Conservation (phyloP, 768 basidiomycete species). For the Russula sp. region DNA sequence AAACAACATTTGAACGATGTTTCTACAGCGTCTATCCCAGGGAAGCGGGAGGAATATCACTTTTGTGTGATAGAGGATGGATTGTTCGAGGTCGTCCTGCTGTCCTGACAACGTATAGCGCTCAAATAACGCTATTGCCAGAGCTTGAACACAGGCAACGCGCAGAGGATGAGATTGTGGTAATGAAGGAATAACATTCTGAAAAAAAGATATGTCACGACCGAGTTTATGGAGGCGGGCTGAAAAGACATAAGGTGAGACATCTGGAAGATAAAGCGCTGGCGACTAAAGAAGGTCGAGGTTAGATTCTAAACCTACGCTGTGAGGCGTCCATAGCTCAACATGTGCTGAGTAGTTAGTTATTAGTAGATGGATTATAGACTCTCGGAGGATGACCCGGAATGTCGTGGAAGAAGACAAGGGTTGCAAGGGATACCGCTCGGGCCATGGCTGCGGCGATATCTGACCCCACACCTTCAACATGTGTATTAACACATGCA, state of each 20-base stretch:
- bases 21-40: too few relatives aligned
- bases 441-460: too few relatives aligned
- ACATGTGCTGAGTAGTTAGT: too few relatives aligned
- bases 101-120: neutral
- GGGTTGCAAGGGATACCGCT: too few relatives aligned
- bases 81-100: neutral
- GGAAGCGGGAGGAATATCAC: neutral
- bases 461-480: too few relatives aligned
- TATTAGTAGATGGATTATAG: too few relatives aligned
- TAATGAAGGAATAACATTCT: neutral
- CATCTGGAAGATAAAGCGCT: too few relatives aligned
- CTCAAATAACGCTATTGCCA: neutral
- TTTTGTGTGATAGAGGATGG: neutral
- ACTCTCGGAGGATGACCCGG: too few relatives aligned
- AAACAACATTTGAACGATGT: neutral
- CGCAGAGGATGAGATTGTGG: neutral
- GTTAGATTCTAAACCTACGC: neutral
- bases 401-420: too few relatives aligned
- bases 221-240: neutral
- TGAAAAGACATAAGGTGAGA: neutral
- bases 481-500: too few relatives aligned
- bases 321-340: neutral
- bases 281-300: neutral
- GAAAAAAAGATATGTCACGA: neutral
- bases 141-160: neutral